Conservation (phyloP, 1,139 yeast species). For the Pichia norvegensis region DNA sequence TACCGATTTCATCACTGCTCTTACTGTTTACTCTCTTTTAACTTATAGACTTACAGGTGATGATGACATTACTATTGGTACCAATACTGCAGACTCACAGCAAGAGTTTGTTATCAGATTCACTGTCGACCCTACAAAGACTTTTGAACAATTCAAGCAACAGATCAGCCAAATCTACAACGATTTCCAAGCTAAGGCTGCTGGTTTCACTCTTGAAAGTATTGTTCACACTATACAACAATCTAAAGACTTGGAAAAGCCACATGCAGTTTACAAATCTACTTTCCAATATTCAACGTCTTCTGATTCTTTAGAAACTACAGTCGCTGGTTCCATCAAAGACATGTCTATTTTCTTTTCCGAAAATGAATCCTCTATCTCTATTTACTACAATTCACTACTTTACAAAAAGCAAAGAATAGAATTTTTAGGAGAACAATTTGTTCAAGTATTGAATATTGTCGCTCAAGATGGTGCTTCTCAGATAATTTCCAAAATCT, state of each 20-base stretch:
- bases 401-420: slow-evolving; percentile 68
- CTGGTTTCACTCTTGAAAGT: slow-evolving; percentile 43
- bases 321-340: slow-evolving; percentile 47
- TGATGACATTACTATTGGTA: slow-evolving; percentile 82
- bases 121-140: slow-evolving; percentile 43
- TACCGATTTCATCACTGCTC: slow-evolving; percentile 42
- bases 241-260: slow-evolving; percentile 42
- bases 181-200: slow-evolving; percentile 32
- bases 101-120: slow-evolving; percentile 52
- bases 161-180: slow-evolving; percentile 39
- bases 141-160: slow-evolving; percentile 46
- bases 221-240: slow-evolving; percentile 46
- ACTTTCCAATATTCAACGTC: slow-evolving; percentile 47
- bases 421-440: slow-evolving; percentile 63
- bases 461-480: slow-evolving; percentile 31
- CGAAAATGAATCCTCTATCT: slow-evolving; percentile 28
- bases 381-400: slow-evolving; percentile 64
- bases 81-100: slow-evolving; percentile 36
- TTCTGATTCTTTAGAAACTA: slow-evolving; percentile 40
- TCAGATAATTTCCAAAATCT: slow-evolving; percentile 49
- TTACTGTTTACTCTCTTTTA: slow-evolving; percentile 66
- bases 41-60: slow-evolving; percentile 84
- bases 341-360: slow-evolving; percentile 51
- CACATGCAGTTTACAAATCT: slow-evolving; percentile 59
- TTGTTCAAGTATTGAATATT: slow-evolving; percentile 42